These are phyloP conservation scores for Neonectria magnoliae DNA, from an alignment of 2,329 filamentous ascomycete genomes.

Conservation along the genomic window DNA sequence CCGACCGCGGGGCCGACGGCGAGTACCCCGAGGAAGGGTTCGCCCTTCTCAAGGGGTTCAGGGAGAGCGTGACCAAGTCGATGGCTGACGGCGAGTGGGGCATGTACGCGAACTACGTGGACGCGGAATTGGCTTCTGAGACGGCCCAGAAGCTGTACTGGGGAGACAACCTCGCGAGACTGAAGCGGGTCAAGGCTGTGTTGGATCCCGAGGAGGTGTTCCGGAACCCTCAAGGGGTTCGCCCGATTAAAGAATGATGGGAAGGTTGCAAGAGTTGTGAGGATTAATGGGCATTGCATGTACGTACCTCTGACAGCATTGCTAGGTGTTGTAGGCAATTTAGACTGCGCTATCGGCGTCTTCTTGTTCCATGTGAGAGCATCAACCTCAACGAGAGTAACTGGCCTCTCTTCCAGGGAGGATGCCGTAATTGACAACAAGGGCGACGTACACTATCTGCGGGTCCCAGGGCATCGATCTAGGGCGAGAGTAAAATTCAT, in stretches of 20 bases:
- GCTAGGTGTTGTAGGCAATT: neutral
- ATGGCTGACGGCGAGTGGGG: constrained; percentile 47
- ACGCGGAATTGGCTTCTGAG: constrained; percentile 47
- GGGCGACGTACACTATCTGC: neutral
- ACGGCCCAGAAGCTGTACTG: constrained; percentile 51
- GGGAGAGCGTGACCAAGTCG: constrained; percentile 44
- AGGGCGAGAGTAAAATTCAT: constrained; percentile 10
- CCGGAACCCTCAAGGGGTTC: constrained; percentile 51
- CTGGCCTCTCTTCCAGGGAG: neutral
- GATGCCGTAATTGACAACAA: neutral
- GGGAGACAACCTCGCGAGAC: constrained; percentile 45
- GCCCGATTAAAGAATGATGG: constrained; percentile 13
- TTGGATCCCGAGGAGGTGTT: constrained; percentile 53
- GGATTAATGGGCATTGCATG: neutral
- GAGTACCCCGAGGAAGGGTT: constrained; percentile 48
- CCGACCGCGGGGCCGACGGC: constrained; percentile 49
- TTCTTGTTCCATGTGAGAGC: neutral
- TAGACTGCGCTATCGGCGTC: neutral
- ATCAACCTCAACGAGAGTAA: neutral
- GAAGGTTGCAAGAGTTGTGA: neutral
- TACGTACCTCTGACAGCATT: no score
- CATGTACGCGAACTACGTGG: constrained; percentile 55
- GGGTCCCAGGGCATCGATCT: neutral
- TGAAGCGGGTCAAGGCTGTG: constrained; percentile 48
- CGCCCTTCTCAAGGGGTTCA: constrained; percentile 47